Evolutionary conservation across 75 land plant species (phyloP).

Genomic region (Picea sitchensis): DNA sequence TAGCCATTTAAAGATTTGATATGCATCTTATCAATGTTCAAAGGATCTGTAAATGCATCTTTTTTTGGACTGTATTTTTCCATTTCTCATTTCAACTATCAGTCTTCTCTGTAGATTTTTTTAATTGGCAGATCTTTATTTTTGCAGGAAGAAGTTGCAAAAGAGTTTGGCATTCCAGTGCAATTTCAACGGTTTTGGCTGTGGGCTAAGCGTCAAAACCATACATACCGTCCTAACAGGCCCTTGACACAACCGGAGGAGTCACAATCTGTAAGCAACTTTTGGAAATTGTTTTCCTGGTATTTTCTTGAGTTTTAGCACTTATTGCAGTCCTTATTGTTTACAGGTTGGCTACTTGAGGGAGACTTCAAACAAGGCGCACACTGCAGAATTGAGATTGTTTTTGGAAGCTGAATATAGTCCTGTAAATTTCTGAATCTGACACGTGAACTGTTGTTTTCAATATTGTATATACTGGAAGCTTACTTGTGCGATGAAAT

Average conservation of each 20-base stretch:
- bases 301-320: neutral
- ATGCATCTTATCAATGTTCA: too few relatives aligned
- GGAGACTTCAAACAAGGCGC: conserved; percentile 75
- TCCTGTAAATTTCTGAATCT: conserved; percentile 34
- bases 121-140: too few relatives aligned
- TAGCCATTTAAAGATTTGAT: too few relatives aligned
- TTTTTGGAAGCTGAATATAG: conserved; percentile 86
- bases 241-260: conserved; percentile 85
- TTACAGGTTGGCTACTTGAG: conserved; percentile 84
- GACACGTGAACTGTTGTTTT: too few relatives aligned
- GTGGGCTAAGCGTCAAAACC: conserved; percentile 98
- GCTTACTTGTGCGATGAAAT: too few relatives aligned
- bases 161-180: conserved; percentile 75
- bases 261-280: conserved; percentile 58
- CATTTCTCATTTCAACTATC: too few relatives aligned
- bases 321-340: neutral
- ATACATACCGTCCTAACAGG: conserved; percentile 92
- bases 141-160: conserved; percentile 88
- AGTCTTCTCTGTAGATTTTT: too few relatives aligned
- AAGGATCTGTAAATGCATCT: too few relatives aligned
- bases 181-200: conserved; percentile 84
- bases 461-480: too few relatives aligned
- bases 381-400: conserved; percentile 86
- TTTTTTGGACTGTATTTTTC: too few relatives aligned
- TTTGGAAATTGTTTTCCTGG: neutral